Evolutionary conservation across 176 grass and related monocot species (phyloP).

Genomic region (Ensete glaucum): DNA sequence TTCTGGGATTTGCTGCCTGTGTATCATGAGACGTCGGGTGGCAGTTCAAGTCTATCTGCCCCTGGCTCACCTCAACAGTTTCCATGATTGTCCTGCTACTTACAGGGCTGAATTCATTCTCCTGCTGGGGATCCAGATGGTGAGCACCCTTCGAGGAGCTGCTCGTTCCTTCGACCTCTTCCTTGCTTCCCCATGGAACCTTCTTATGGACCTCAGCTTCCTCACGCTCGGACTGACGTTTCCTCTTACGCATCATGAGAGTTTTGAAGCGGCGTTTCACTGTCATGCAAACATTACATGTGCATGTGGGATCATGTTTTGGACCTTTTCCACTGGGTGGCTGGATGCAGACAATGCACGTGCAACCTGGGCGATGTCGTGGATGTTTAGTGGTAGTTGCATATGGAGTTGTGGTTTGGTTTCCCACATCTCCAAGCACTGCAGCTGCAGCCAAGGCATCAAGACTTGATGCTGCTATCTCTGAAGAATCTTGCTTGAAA

Average conservation of each 20-base stretch:
- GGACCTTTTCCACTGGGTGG: constrained; percentile 96
- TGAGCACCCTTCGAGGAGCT: constrained; percentile 46
- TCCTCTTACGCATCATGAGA: constrained; percentile 97
- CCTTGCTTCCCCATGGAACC: constrained; percentile 50
- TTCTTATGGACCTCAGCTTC: constrained; percentile 80
- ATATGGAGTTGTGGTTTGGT: constrained; percentile 43
- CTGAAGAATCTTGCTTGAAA: constrained; percentile 46
- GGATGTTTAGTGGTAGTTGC: constrained; percentile 87
- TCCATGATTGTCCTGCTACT: constrained; percentile 24
- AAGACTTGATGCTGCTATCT: constrained; percentile 55
- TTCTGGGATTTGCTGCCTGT: constrained; percentile 14
- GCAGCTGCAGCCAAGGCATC: constrained; percentile 54
- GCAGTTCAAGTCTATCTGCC: constrained; percentile 80
- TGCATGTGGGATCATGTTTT: constrained; percentile 84
- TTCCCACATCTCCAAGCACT: constrained; percentile 44
- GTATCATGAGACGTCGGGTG: constrained; percentile 33
- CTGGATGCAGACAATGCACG: constrained; percentile 98
- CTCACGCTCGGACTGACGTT: constrained; percentile 76
- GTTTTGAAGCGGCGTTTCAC: constrained; percentile 95
- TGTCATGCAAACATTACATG: constrained; percentile 91
- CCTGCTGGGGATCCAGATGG: constrained; percentile 37
- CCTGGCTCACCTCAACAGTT: constrained; percentile 47
- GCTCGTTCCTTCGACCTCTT: constrained; percentile 55
- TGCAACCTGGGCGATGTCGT: constrained; percentile 81
- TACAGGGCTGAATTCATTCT: constrained; percentile 28